Conservation (phyloP, 2,329 filamentous ascomycete genomes). For the Fusarium tricinctum region DNA sequence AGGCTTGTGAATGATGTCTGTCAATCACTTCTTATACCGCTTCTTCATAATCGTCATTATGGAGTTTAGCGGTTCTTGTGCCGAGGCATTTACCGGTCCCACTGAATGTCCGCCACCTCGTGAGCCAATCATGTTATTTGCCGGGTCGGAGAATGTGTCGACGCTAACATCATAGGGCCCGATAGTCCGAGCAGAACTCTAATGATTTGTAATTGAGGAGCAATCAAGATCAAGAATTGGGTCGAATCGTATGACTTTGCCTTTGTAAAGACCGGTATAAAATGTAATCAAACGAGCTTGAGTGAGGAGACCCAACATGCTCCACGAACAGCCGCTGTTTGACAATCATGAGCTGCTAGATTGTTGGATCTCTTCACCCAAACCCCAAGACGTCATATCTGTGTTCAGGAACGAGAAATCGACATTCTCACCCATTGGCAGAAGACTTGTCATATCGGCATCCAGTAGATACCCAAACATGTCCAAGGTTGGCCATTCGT, state of each 20-base stretch:
- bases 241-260: neutral
- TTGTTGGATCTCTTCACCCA: neutral
- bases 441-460: constrained; percentile 17
- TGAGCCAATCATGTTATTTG: constrained; percentile 18
- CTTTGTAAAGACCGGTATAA: too few relatives aligned
- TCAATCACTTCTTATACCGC: constrained; percentile 19
- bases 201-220: neutral
- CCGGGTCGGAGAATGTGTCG: constrained; percentile 14
- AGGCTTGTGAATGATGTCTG: too few relatives aligned
- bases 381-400: neutral
- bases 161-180: neutral
- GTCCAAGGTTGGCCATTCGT: constrained; percentile 3
- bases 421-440: neutral
- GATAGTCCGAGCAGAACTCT: neutral
- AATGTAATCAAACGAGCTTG: too few relatives aligned
- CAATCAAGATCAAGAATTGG: neutral
- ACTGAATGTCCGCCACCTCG: fast-evolving
- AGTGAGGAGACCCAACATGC: too few relatives aligned
- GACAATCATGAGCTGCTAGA: too few relatives aligned
- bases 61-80: constrained; percentile 9
- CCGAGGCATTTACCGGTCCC: constrained; percentile 34
- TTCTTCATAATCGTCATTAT: constrained; percentile 10
- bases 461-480: constrained; percentile 21
- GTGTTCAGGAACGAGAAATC: constrained; percentile 11
- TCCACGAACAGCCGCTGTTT: too few relatives aligned